phyloP scores from a whole-genome alignment of 768 basidiomycete species.

The Vishniacozyma victoriae region DNA sequence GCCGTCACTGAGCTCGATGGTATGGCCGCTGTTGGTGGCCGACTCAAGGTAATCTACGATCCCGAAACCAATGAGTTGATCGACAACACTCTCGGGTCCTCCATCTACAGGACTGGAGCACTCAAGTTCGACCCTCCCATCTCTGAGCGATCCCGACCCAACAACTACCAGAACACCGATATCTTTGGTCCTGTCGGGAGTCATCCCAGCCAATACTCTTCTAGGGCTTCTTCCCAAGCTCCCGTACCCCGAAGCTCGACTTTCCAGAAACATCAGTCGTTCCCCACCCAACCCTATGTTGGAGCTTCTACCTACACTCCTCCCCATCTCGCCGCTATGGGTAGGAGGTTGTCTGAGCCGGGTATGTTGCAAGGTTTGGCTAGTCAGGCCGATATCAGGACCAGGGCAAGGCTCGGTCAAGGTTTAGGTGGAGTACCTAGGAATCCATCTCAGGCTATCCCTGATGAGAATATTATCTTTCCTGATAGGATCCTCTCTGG shows the following conservation, averaged over 20 bases:
- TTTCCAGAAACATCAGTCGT: not conserved
- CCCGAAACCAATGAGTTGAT: not conserved
- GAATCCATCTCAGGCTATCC: slow-evolving; percentile 18
- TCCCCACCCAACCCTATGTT: not conserved
- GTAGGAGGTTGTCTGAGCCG: slow-evolving; percentile 15
- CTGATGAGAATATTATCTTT: slow-evolving; percentile 28
- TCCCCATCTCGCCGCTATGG: not conserved
- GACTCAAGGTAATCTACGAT: slow-evolving; percentile 5
- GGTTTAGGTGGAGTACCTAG: slow-evolving; percentile 12
- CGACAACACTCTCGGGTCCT: slow-evolving; percentile 9
- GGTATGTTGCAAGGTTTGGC: slow-evolving; percentile 18
- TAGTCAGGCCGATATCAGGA: slow-evolving; percentile 11
- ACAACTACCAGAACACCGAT: slow-evolving; percentile 2
- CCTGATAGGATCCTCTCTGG: slow-evolving; percentile 29
- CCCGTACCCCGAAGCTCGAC: not conserved
- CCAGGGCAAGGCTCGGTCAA: slow-evolving; percentile 9
- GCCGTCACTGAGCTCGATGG: slow-evolving; percentile 19
- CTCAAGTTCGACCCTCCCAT: slow-evolving; percentile 4
- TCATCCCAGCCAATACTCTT: not conserved
- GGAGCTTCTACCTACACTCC: not conserved
- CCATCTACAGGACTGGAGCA: slow-evolving; percentile 4
- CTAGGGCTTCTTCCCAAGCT: not conserved
- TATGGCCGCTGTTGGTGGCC: slow-evolving; percentile 1
- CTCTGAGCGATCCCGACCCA: slow-evolving; percentile 3
- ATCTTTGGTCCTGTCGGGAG: slow-evolving; percentile 1